phyloP scores from a whole-genome alignment of 768 basidiomycete species.

The Candolleomyces efflorescens region DNA sequence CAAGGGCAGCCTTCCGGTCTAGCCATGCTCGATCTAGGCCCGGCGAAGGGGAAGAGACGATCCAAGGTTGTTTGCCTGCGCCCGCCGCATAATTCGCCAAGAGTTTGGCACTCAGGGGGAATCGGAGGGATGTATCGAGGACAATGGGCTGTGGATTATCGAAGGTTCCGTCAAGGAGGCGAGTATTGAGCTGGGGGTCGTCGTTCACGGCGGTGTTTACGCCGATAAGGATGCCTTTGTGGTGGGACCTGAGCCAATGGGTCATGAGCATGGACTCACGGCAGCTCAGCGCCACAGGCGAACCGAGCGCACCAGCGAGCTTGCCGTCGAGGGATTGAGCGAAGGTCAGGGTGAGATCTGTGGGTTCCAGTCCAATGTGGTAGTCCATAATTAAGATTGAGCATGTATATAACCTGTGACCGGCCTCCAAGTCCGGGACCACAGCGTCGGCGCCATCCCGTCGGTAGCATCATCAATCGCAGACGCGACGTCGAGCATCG shows the following conservation, averaged over 20 bases:
- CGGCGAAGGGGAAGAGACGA: constrained; percentile 35
- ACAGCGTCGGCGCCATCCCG: neutral
- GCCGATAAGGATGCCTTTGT: constrained; percentile 90
- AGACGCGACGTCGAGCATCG: neutral
- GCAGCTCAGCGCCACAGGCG: constrained; percentile 81
- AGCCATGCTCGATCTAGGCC: constrained; percentile 22
- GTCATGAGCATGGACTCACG: constrained; percentile 90
- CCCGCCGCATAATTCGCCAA: constrained; percentile 58
- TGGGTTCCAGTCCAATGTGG: constrained; percentile 14
- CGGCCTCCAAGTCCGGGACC: neutral
- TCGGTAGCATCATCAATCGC: neutral
- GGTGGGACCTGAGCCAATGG: constrained; percentile 91
- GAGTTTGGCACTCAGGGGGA: constrained; percentile 64
- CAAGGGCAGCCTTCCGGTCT: constrained; percentile 40
- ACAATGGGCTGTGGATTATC: constrained; percentile 64
- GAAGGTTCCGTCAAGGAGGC: constrained; percentile 43
- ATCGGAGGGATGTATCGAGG: constrained; percentile 71
- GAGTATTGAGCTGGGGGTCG: constrained; percentile 88
- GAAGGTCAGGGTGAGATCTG: constrained; percentile 73
- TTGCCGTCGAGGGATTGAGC: constrained; percentile 85
- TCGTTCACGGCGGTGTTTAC: constrained; percentile 89
- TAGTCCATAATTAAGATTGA: constrained; percentile 1
- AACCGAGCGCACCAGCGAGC: constrained; percentile 72
- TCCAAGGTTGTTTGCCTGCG: constrained; percentile 66
- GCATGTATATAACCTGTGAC: neutral